Evolutionary conservation across 1,284 basidiomycete genomes (phyloP), one percentile per base, ranked within the genome.

Genomic region (Bondarzewia mesenterica): DNA sequence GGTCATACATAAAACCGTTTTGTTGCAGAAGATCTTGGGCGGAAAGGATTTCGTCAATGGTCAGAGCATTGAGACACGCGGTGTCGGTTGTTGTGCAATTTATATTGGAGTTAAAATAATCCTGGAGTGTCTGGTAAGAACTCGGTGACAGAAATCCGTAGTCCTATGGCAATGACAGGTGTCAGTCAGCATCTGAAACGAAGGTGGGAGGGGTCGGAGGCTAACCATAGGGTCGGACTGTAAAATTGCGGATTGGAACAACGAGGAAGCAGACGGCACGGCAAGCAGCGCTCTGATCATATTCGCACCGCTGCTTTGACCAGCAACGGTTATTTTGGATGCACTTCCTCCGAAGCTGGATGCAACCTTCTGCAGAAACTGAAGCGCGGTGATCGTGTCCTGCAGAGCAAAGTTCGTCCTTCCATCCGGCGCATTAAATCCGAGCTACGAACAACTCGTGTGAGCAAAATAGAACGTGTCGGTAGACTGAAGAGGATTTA

Each of bases 161-260:
- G 60, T 84, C 74, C 87, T 89, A 50, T 12, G 32, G 29, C 14
- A n/a, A n/a, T n/a, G n/a, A n/a, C n/a, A n/a, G 26, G 25, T n/a
- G 23, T 49, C 21, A 41, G 40, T 8, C 14, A 41, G 14, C n/a
- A 42, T 35, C 20, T 20, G 12, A 40, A n/a, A 42, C 4, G 32
- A n/a, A 23, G 8, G 8, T 26, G 12, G 21, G 47, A 44, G 8
- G 20, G 37, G 21, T 15, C 41, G 20, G 21, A 6, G 38, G 60
- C 76, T 52, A 55, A 86, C 88, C 78, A 93, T 87, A 0, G 91
- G 85, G 58, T 93, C 89, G 3, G 89, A 91, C 48, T 93, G 88
- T 7, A 93, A 62, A 50, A 91, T 88, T 0, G 82, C 86, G 35
- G 75, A 82, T 48, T 74, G 70, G 69, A 91, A 91, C 38, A 89